phyloP scores from a whole-genome alignment of 2,329 filamentous ascomycete species.

The Balansia obtecta region DNA sequence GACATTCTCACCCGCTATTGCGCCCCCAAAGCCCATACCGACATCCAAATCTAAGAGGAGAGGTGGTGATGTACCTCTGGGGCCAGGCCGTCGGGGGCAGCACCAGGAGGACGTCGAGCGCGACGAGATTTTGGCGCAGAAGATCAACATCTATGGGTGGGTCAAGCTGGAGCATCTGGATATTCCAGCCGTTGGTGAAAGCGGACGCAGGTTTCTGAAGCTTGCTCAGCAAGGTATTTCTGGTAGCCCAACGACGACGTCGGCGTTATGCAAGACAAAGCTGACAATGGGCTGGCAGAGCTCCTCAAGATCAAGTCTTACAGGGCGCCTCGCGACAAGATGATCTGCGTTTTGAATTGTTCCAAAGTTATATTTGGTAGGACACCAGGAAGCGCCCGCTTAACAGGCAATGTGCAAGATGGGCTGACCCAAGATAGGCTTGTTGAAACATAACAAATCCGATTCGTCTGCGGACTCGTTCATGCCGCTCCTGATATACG shows the following conservation, averaged over 20 bases:
- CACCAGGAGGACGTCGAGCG: constrained; percentile 97
- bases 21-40: constrained; percentile 61
- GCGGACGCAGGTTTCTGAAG: constrained; percentile 75
- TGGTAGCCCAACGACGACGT: background rate
- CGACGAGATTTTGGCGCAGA: constrained; percentile 90
- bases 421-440: constrained; percentile 34
- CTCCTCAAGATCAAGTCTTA: constrained; percentile 94
- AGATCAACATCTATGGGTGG: constrained; percentile 95
- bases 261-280: background rate
- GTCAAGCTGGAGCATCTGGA: constrained; percentile 87
- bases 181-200: constrained; percentile 73
- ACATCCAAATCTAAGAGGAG: constrained; percentile 56
- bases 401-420: background rate
- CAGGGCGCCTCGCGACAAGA: constrained; percentile 92
- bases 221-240: constrained; percentile 71
- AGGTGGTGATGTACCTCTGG: constrained; percentile 55
- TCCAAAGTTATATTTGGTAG: constrained; percentile 97
- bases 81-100: constrained; percentile 79
- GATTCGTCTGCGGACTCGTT: constrained; percentile 96
- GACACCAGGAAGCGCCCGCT: constrained; percentile 11
- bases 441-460: constrained; percentile 81
- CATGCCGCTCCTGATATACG: constrained; percentile 88
- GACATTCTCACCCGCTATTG: constrained; percentile 91
- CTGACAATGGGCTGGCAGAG: constrained; percentile 39
- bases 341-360: constrained; percentile 95